Conservation (phyloP, 2,329 filamentous ascomycete species). For the Aspergillus sp. region DNA sequence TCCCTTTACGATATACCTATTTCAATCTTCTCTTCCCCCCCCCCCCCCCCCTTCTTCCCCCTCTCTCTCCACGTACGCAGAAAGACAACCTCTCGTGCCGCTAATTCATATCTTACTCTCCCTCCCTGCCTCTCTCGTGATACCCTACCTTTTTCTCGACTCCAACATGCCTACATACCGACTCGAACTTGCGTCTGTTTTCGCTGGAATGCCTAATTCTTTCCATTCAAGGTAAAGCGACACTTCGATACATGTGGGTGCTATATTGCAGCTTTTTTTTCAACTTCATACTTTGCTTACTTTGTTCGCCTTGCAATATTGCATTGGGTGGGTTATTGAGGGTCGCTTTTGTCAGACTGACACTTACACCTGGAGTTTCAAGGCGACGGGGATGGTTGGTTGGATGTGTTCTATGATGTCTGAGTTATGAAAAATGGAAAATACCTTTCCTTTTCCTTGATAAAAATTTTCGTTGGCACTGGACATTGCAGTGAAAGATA, state of each 20-base stretch:
- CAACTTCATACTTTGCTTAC: background rate
- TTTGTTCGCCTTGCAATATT: background rate
- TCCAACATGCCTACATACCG: background rate
- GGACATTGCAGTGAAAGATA: background rate
- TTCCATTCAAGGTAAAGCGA: background rate
- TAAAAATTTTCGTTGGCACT: background rate
- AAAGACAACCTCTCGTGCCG: background rate
- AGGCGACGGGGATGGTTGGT: background rate
- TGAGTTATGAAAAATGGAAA: background rate
- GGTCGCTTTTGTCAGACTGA: background rate
- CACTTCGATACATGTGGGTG: background rate
- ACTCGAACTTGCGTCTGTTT: background rate
- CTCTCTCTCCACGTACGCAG: background rate
- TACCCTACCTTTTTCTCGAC: background rate
- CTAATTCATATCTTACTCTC: background rate
- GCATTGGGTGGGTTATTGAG: background rate
- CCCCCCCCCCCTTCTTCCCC: background rate
- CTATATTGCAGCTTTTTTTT: background rate
- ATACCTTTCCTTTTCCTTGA: background rate
- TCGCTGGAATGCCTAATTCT: background rate
- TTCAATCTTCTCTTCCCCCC: background rate
- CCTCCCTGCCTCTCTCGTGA: background rate
- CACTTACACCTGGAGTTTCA: too few relatives aligned
- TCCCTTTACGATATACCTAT: background rate
- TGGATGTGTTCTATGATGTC: background rate